Conservation (phyloP, 2,329 filamentous ascomycete species). For the Xylariales sp. region DNA sequence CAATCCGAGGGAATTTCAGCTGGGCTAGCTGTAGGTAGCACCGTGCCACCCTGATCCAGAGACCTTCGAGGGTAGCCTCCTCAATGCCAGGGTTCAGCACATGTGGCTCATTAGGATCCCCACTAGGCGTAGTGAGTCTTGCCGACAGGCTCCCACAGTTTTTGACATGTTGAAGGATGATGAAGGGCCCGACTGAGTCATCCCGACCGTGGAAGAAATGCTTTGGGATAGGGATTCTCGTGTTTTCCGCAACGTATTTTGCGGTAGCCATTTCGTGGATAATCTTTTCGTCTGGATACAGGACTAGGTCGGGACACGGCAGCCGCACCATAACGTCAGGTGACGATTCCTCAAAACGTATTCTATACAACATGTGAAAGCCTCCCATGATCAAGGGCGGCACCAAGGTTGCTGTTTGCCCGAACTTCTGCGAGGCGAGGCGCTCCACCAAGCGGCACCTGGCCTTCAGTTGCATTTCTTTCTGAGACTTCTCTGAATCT, state of each 20-base stretch:
- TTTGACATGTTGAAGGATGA: conserved; percentile 54
- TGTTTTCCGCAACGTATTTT: neutral
- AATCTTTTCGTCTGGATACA: neutral
- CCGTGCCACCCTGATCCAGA: conserved; percentile 55
- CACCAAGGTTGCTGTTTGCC: no score
- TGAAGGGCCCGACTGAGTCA: conserved; percentile 48
- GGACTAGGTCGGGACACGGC: neutral
- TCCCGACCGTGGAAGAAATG: neutral
- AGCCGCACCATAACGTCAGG: neutral
- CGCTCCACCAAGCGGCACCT: no score
- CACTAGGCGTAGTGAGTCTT: neutral
- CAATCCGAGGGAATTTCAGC: conserved; percentile 53
- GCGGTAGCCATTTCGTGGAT: neutral
- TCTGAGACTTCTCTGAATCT: no score
- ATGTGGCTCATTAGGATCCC: neutral
- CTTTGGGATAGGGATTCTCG: neutral
- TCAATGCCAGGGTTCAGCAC: conserved; percentile 52
- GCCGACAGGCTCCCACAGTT: neutral
- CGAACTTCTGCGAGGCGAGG: no score
- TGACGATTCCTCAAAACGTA: no score
- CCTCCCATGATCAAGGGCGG: no score
- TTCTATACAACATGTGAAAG: no score
- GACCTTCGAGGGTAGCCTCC: conserved; percentile 47
- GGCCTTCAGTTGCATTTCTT: no score
- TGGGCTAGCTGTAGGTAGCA: conserved; percentile 54